Conservation (phyloP, 176 grass and related monocot species). For the Musa itinerans region DNA sequence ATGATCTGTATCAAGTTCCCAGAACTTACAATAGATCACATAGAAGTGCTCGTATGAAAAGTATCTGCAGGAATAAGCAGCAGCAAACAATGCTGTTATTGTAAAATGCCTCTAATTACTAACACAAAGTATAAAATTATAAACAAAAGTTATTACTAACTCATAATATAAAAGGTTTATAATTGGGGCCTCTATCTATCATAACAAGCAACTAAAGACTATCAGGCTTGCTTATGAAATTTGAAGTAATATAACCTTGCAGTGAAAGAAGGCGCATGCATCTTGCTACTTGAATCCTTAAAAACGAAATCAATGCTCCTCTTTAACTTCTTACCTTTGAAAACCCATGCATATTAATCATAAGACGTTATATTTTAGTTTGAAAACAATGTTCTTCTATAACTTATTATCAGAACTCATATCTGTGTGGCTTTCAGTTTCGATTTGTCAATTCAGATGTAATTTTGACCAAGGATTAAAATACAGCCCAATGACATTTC, state of each 20-base stretch:
- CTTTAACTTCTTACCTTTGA: too few relatives aligned
- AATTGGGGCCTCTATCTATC: neutral
- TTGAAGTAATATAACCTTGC: neutral
- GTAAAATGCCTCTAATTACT: neutral
- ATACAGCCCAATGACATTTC: too few relatives aligned
- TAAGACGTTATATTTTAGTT: too few relatives aligned
- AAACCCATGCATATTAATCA: too few relatives aligned
- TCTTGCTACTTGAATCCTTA: too few relatives aligned
- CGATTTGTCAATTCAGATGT: too few relatives aligned
- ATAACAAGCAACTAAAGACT: neutral
- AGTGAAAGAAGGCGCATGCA: neutral
- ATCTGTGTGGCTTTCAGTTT: too few relatives aligned
- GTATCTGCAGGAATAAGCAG: constrained; percentile 43
- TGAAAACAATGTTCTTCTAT: too few relatives aligned
- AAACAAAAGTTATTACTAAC: neutral
- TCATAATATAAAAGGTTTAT: too few relatives aligned
- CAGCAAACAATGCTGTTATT: constrained; percentile 1
- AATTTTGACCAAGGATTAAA: too few relatives aligned
- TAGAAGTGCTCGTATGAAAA: constrained; percentile 98
- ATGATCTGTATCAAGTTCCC: constrained; percentile 94
- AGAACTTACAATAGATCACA: constrained; percentile 97
- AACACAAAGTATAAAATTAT: neutral
- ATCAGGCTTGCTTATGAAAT: neutral
- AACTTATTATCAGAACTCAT: too few relatives aligned
- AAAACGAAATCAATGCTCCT: too few relatives aligned